These are phyloP conservation scores for Thuja plicata DNA, from an alignment of 83 land plant genomes.

Conservation along the genomic window DNA sequence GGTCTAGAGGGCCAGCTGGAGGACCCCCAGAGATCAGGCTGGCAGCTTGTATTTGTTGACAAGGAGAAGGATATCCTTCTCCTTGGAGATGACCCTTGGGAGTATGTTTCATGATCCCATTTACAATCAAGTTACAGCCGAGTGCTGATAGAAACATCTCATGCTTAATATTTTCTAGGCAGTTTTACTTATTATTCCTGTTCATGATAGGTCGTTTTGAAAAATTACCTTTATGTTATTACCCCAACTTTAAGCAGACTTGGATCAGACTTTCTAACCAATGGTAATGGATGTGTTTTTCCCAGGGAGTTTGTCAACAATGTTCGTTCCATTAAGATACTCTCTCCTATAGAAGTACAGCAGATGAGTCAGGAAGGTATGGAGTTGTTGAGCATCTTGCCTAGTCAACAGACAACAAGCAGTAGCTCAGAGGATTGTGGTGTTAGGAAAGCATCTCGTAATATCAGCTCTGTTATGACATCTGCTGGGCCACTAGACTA, in stretches of 20 bases:
- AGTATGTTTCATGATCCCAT: conserved; percentile 32
- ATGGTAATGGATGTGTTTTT: background rate
- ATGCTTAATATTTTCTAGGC: background rate
- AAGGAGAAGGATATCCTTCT: conserved; percentile 81
- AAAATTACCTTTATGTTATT: background rate
- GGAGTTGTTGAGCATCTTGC: conserved; percentile 32
- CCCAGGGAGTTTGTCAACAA: conserved; percentile 85
- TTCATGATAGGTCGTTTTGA: background rate
- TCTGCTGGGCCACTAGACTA: conserved; percentile 12
- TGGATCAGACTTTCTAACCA: background rate
- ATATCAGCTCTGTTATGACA: background rate
- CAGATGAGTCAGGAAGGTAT: conserved; percentile 91
- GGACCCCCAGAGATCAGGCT: conserved; percentile 79
- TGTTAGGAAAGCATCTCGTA: conserved; percentile 2
- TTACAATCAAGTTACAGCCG: background rate
- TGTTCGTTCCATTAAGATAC: conserved; percentile 82
- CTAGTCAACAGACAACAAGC: conserved; percentile 6
- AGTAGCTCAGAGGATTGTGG: conserved; percentile 14
- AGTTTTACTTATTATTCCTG: background rate
- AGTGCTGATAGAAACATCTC: background rate
- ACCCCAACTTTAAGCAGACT: background rate
- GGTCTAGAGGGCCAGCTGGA: conserved; percentile 59
- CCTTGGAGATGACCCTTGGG: conserved; percentile 87
- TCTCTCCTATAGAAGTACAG: conserved; percentile 87
- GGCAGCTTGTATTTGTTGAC: conserved; percentile 78